Evolutionary conservation across 164 flowering plant species (phyloP).

Genomic region (Chimonanthus praecox): DNA sequence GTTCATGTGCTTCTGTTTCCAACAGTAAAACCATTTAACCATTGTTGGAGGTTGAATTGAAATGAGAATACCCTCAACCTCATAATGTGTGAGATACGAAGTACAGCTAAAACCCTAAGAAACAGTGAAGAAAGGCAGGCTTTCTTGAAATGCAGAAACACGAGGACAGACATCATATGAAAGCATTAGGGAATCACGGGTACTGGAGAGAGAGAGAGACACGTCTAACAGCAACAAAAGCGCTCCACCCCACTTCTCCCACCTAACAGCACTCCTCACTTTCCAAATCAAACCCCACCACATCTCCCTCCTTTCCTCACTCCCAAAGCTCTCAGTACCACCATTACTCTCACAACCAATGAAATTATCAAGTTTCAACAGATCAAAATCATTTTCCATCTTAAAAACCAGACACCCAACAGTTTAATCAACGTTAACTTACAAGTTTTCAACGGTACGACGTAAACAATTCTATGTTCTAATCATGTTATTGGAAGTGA

Average conservation of each 20-base stretch:
- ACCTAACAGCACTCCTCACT: neutral
- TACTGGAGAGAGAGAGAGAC: neutral
- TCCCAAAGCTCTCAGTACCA: neutral
- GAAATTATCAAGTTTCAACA: neutral
- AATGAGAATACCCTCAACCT: too few species aligned
- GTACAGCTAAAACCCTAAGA: neutral
- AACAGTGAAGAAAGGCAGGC: neutral
- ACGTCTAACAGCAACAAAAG: conserved; percentile 1
- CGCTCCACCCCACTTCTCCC: neutral
- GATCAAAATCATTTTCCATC: neutral
- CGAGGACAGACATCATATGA: neutral
- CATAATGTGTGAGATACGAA: neutral
- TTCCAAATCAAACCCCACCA: neutral
- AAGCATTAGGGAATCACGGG: neutral
- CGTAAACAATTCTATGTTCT: too few species aligned
- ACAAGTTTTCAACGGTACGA: too few species aligned
- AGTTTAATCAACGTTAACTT: neutral
- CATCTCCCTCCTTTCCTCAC: conserved; percentile 6
- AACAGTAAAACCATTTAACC: too few species aligned
- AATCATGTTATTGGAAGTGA: too few species aligned
- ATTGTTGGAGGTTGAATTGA: too few species aligned
- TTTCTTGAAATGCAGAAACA: neutral
- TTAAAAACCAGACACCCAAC: neutral
- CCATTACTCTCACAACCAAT: neutral
- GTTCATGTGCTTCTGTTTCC: too few species aligned